Evolutionary conservation across 2,329 filamentous ascomycete genomes (phyloP).

Genomic region (Phyllosticta paracitricarpa): DNA sequence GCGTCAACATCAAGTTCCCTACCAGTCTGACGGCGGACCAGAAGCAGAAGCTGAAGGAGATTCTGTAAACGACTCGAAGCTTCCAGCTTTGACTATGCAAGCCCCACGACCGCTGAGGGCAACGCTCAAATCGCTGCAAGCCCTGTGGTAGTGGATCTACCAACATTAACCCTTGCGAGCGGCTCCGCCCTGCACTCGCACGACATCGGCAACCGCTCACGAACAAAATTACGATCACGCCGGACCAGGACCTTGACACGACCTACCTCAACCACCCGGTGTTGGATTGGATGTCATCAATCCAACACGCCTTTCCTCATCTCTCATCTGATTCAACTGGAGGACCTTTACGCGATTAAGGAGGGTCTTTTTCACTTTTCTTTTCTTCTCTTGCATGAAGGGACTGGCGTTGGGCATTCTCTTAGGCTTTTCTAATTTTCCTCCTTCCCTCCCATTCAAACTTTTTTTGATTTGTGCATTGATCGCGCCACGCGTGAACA

Average conservation of each 20-base stretch:
- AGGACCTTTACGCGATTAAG: neutral
- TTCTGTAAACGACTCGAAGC: conserved; percentile 43
- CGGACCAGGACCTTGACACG: neutral
- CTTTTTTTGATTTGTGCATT: neutral
- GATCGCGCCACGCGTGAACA: neutral
- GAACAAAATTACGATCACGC: neutral
- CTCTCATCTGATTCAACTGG: neutral
- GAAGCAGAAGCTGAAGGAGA: conserved; percentile 71
- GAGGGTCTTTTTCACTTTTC: neutral
- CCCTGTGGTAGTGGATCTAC: neutral
- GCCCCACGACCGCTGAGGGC: neutral
- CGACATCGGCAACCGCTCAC: neutral
- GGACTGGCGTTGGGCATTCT: neutral
- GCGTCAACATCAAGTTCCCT: conserved; percentile 89
- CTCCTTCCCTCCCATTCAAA: neutral
- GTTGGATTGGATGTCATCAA: neutral
- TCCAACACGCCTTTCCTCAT: neutral
- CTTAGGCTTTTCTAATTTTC: neutral
- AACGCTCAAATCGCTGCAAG: neutral
- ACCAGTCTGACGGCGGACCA: conserved; percentile 64
- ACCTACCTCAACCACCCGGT: neutral
- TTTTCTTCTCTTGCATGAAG: neutral
- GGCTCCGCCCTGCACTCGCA: neutral
- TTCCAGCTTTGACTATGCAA: neutral
- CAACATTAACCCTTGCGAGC: neutral